Base-by-base conservation (phyloP, 768 basidiomycete genomes). In the Mrakia frigida region DNA sequence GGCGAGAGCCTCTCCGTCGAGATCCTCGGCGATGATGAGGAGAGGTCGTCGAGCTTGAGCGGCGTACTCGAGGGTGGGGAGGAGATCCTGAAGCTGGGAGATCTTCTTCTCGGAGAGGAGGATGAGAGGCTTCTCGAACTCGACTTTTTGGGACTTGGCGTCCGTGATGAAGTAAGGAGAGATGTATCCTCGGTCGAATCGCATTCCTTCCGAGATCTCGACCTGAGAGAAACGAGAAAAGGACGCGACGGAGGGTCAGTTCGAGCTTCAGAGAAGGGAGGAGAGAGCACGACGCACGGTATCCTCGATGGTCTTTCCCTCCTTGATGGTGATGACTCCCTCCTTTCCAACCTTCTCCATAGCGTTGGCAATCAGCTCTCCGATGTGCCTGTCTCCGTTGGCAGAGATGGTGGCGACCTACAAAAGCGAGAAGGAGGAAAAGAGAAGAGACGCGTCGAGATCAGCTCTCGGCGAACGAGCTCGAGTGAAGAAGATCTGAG, bases 301-400 rank as follows among this genome's bases (percentile, higher is more conserved):
- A 56, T 99, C 96, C 81, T 98, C 94, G 79, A 95, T 97, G 7
- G 96, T 98, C 80, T 91, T 90, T 61, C 96, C 96, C 84, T 99
- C 96, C 87, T 98, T 99, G 84, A 99, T 95, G 70, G 96, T 98
- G 87, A 99, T 98, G 82, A 98, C 96, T 83, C 96, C 96, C 85
- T 99, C 96, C 87, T 96, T 97, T 83, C 96, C 96, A 78, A 98
- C 96, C 84, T 97, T 97, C 86, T 98, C 96, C 96, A 98, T 99
- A 1, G 96, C 96, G 82, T 93, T 93, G 7, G 96, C 95, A 84
- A 98, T 98, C 82, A 99, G 88, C 82, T 90, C 90, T 63, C 96
- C 95, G 78, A 99, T 87, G 82, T 98, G 94, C 1, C 84, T 87
- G 85, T 98, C 96, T 73, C 88, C 88, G 84, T 89, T 89, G 79